Percentiles rank a stretch among this genome's conserved stretches.
Conservation (phyloP, 2,329 filamentous ascomycete genomes). For the Parastagonospora nodorum region DNA sequence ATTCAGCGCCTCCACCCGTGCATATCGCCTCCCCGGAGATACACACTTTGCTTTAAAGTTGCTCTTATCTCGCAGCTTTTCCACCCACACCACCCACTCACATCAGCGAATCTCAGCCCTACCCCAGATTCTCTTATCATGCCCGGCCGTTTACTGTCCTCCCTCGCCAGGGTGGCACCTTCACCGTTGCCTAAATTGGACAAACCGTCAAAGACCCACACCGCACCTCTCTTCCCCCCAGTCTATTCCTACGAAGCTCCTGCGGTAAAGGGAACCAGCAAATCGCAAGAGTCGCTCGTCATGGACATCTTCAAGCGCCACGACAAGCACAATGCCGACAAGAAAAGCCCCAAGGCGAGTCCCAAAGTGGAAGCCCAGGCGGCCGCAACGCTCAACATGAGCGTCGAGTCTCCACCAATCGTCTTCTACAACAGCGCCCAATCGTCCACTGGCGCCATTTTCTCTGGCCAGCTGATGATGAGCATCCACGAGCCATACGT, state of each 20-base stretch:
- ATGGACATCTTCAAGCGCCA: constrained; percentile 49
- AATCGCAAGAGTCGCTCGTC: constrained; percentile 42
- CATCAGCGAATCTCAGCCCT: constrained; percentile 21
- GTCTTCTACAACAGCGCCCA: constrained; percentile 79
- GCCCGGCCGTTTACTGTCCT: constrained; percentile 43
- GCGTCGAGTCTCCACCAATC: constrained; percentile 84
- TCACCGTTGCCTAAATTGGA: constrained; percentile 39
- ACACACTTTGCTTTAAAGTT: constrained; percentile 22
- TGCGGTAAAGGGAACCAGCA: constrained; percentile 27
- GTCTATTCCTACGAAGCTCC: constrained; percentile 43
- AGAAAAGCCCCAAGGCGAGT: constrained; percentile 41
- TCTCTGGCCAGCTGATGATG: constrained; percentile 82
- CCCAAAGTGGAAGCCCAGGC: constrained; percentile 45
- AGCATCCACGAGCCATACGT: constrained; percentile 70
- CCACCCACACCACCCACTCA: constrained; percentile 13
- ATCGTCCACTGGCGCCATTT: constrained; percentile 79
- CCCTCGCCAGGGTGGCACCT: constrained; percentile 39
- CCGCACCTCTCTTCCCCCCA: constrained; percentile 37
- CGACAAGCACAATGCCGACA: constrained; percentile 36
- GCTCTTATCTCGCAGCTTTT: constrained; percentile 20
- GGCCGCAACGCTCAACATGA: constrained; percentile 60
- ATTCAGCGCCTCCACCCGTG: constrained; percentile 16
- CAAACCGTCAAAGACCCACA: constrained; percentile 19
- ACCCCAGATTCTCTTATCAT: constrained; percentile 41
- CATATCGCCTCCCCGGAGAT: constrained; percentile 21